phyloP scores from a whole-genome alignment of 352 stramenopile species.

The Pythium myriotylum region DNA sequence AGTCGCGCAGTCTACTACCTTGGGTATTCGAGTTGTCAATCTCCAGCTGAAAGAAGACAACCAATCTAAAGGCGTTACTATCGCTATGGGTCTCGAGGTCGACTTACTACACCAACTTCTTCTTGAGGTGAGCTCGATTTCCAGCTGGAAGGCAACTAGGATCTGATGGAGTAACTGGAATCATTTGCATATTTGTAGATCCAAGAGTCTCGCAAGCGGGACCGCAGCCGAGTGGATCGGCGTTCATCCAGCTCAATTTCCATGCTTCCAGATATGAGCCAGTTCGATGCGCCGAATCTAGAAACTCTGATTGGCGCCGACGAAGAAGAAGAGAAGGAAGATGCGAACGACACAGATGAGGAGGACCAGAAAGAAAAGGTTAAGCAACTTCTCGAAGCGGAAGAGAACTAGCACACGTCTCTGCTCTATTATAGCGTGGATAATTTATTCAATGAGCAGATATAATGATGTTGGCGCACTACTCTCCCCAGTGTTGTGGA shows the following conservation, averaged over 20 bases:
- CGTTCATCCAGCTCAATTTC: constrained; percentile 6
- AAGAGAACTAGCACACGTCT: constrained; percentile 8
- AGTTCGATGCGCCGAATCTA: constrained; percentile 40
- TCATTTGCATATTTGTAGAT: constrained; percentile 47
- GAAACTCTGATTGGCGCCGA: constrained; percentile 63
- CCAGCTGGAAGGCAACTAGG: background rate
- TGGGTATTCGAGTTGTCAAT: constrained; percentile 67
- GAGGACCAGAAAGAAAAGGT: constrained; percentile 16
- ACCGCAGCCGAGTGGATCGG: constrained; percentile 12
- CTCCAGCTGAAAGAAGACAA: constrained; percentile 51
- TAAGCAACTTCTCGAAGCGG: constrained; percentile 10
- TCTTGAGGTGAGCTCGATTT: constrained; percentile 41
- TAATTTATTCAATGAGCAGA: constrained; percentile 10
- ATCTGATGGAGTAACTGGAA: no score
- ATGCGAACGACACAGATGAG: background rate
- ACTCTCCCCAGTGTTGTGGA: no score
- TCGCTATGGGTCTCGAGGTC: constrained; percentile 77
- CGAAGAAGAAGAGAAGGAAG: constrained; percentile 57
- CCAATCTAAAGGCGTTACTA: constrained; percentile 60
- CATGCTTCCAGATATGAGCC: background rate
- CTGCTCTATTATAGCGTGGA: no score
- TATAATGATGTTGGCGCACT: background rate
- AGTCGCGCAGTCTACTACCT: constrained; percentile 57
- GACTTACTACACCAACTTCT: constrained; percentile 77
- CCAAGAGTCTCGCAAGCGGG: constrained; percentile 54